Evolutionary conservation across 1,284 basidiomycete species (phyloP).

Genomic region (Caloboletus inedulis): DNA sequence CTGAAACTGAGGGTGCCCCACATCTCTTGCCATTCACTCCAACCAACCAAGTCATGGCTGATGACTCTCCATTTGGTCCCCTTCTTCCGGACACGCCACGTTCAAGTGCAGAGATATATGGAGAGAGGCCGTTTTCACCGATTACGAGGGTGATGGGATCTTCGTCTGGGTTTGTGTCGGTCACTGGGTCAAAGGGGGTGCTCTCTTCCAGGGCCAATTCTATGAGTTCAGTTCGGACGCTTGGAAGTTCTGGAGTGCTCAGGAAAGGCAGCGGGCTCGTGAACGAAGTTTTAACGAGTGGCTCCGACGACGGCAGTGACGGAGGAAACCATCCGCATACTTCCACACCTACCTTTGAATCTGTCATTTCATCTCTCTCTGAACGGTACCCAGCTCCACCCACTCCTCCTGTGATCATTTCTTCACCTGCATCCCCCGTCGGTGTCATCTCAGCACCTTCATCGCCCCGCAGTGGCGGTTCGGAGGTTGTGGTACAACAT

Average conservation of each 20-base stretch:
- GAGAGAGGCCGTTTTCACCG: slow-evolving; percentile 29
- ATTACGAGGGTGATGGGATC: slow-evolving; percentile 24
- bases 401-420: slow-evolving; percentile 30
- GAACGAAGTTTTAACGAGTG: slow-evolving; percentile 15
- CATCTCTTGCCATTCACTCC: slow-evolving; percentile 20
- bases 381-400: slow-evolving; percentile 33
- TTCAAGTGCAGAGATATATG: slow-evolving; percentile 31
- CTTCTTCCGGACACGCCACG: slow-evolving; percentile 31
- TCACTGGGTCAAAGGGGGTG: slow-evolving; percentile 3
- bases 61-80: slow-evolving; percentile 33
- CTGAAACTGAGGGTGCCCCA: neutral
- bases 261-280: slow-evolving; percentile 21
- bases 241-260: slow-evolving; percentile 14
- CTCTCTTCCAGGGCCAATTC: slow-evolving; percentile 17
- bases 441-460: slow-evolving; percentile 25
- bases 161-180: slow-evolving; percentile 7
- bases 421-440: slow-evolving; percentile 25
- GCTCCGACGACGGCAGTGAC: slow-evolving; percentile 1
- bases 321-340: slow-evolving; percentile 1
- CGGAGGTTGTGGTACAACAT: slow-evolving; percentile 16
- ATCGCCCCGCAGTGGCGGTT: slow-evolving; percentile 20
- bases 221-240: slow-evolving; percentile 9
- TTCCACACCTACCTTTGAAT: slow-evolving; percentile 10
- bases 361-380: slow-evolving; percentile 28
- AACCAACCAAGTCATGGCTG: slow-evolving; percentile 16